These are phyloP conservation scores for Sarcodon sp. DNA, from an alignment of 768 basidiomycete species.

Conservation along the genomic window DNA sequence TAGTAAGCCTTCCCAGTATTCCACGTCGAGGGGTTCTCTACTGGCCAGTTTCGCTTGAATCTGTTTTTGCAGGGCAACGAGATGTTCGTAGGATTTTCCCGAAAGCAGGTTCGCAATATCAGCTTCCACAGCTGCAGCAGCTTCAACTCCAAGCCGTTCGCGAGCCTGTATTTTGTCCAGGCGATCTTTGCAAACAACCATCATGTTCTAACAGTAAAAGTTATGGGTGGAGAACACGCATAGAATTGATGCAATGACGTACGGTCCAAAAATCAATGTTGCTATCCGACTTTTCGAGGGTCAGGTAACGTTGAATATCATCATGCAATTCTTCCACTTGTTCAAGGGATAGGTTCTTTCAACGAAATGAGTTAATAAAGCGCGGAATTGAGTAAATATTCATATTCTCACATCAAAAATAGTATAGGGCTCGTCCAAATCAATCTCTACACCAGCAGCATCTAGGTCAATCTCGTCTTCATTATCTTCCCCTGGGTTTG, in stretches of 20 bases:
- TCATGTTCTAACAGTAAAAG: slow-evolving; percentile 63
- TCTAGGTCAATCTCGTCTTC: slow-evolving; percentile 49
- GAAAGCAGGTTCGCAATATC: slow-evolving; percentile 74
- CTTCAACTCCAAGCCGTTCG: slow-evolving; percentile 52
- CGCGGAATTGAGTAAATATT: slow-evolving; percentile 4
- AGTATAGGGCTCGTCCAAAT: slow-evolving; percentile 96
- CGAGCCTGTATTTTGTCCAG: slow-evolving; percentile 61
- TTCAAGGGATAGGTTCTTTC: slow-evolving; percentile 68
- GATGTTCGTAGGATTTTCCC: slow-evolving; percentile 79
- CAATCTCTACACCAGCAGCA: slow-evolving; percentile 89
- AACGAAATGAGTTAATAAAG: slow-evolving; percentile 1
- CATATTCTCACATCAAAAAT: slow-evolving; percentile 78
- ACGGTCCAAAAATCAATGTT: slow-evolving; percentile 99
- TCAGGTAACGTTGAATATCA: slow-evolving; percentile 87
- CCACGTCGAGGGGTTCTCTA: slow-evolving; percentile 90
- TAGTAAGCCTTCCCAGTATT: slow-evolving; percentile 93
- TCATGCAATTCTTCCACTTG: slow-evolving; percentile 92
- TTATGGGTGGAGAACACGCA: background rate
- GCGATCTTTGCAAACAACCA: slow-evolving; percentile 89
- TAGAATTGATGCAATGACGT: slow-evolving; percentile 13
- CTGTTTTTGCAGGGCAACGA: slow-evolving; percentile 69
- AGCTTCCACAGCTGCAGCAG: slow-evolving; percentile 69
- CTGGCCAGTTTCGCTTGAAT: slow-evolving; percentile 83
- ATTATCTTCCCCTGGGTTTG: slow-evolving; percentile 60
- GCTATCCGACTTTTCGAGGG: slow-evolving; percentile 68